phyloP scores from a whole-genome alignment of 331 rosid species.

The Quercus phellos region DNA sequence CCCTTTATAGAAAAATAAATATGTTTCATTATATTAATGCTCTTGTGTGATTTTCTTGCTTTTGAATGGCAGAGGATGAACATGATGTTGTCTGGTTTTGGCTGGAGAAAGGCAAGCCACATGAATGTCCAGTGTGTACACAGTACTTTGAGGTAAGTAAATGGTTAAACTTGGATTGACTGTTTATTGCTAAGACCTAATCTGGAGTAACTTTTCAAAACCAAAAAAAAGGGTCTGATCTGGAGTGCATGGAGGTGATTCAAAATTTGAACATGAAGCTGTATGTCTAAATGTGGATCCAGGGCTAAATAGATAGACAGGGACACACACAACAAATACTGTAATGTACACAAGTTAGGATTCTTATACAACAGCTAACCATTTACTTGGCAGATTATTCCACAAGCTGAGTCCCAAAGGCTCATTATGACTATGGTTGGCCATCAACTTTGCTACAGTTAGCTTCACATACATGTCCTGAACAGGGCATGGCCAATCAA shows the following conservation, averaged over 20 bases:
- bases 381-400: background rate
- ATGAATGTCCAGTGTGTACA: conserved; percentile 81
- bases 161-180: conserved; percentile 3
- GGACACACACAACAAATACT: background rate
- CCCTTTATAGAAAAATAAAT: background rate
- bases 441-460: background rate
- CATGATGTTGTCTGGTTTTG: conserved; percentile 96
- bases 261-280: background rate
- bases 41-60: conserved; percentile 16
- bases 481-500: background rate
- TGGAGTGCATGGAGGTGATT: background rate
- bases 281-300: background rate
- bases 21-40: background rate
- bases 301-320: background rate
- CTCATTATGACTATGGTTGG: conserved; percentile 4
- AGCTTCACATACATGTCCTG: background rate
- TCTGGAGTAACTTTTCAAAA: background rate
- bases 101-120: conserved; percentile 79
- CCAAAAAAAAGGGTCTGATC: background rate
- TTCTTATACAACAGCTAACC: background rate
- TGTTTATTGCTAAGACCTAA: background rate
- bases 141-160: conserved; percentile 76
- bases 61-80: conserved; percentile 70
- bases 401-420: conserved; percentile 5
- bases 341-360: background rate